Evolutionary conservation across 768 basidiomycete species (phyloP), one percentile per base, ranked within the genome.

Genomic region (Panellus pusillus): DNA sequence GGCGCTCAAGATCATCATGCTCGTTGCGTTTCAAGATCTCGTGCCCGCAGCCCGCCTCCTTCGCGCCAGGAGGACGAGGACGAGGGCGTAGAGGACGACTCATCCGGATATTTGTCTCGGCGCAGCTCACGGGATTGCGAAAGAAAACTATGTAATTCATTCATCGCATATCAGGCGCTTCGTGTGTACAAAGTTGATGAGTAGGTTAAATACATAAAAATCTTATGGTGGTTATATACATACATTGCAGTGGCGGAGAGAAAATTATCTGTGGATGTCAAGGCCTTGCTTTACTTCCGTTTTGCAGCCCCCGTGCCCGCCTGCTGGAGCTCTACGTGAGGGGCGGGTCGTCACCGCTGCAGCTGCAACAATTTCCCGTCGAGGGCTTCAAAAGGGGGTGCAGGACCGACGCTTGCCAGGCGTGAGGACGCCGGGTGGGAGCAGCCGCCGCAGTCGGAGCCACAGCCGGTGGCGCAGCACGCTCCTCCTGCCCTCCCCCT

Each of bases 1-100:
- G 89, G 79, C 80, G 19, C 76, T 86, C 56, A 91, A 91, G 72
- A 79, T 91, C 39, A 74, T 91, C 55, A 89, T 89, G 69, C 76
- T 90, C 13, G 76, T 91, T 36, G 87, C 88, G 6, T 90, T 82
- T 66, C 86, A 87, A 0, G 87, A 89, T 55, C 76, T 90, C 48
- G 83, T 87, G 28, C n/a, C 74, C 77, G 3, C 40, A 54, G 6
- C 48, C 57, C 12, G 13, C 52, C 13, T 12, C 52, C 57, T 27
- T n/a, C n/a, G n/a, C n/a, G n/a, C n/a, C n/a, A n/a, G 36, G 57
- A 59, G 36, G 63, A 65, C 6, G 64, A 68, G 14, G 78, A 78
- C 37, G 24, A 24, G 6, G 24, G 24, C 24, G 6, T 24, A 24
- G 24, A 24, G 24, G 80, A 83, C 57, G 80, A 82, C n/a, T n/a